Evolutionary conservation across 768 basidiomycete species (phyloP), one percentile per base, ranked within the genome.

Genomic region (Naganishia kalamii): DNA sequence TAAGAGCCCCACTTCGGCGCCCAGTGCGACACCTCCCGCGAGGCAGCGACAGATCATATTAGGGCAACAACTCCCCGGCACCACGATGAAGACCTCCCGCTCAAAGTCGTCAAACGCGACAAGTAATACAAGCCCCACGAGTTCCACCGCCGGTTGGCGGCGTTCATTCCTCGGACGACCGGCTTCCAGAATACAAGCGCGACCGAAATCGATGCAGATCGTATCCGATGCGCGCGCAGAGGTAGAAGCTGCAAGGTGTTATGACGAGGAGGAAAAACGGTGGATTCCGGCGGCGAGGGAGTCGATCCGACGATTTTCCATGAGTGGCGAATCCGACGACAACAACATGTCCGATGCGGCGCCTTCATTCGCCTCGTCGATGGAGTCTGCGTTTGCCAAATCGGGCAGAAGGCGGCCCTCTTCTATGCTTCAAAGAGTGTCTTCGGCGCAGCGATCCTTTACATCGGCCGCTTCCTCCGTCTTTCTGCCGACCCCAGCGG

Each of bases 131-230:
- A 50, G 48, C 19, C 48, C 48, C 4, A 19, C 54, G 21, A 33
- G 21, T 1, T 57, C 54, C 3, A 40, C 7, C 54, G 19, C 43
- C 5, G 37, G 37, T 8, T 57, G 54, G 54, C 5, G 54, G 27
- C 54, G 54, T 1, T 57, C 54, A 2, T 57, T 57, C 21, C 54
- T 57, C 23, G 54, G 54, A 23, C 54, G 21, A 40, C 54, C 54
- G 1, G 17, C 35, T 23, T 40, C 54, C 21, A 37, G 35, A 15
- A 37, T 40, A 21, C n/a, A 57, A 17, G 21, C n/a, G 27, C 54
- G 54, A 25, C 54, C 54, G 5, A 57, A 57, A 40, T 57, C 54
- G n/a, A 57, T 57, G 54, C 54, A 57, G 35, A 41, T 57, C n/a
- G 35, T 40, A 10, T 37, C 54, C 2, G 21, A 25, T 21, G n/a